Percentiles rank a stretch among this genome's conserved stretches.
phyloP scores from a whole-genome alignment of 164 flowering plant genomes.

The Paratinospora sagittata region DNA sequence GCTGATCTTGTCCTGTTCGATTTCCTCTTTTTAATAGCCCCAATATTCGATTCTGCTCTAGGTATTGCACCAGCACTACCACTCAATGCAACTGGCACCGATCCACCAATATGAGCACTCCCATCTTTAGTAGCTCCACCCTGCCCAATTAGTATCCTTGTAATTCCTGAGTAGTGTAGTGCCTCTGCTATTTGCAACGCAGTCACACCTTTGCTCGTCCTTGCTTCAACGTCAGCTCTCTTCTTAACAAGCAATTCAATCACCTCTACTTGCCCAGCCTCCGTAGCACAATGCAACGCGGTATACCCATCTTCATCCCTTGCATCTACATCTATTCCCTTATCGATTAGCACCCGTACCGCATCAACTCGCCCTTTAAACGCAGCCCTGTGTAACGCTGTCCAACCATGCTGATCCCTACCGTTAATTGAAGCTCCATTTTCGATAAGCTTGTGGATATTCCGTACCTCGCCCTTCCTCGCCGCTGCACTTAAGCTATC shows the following conservation, averaged over 20 bases:
- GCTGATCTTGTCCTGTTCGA: slow-evolving; percentile 14
- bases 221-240: slow-evolving; percentile 55
- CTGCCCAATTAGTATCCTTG: slow-evolving; percentile 30
- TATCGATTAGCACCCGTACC: slow-evolving; percentile 33
- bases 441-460: slow-evolving; percentile 40
- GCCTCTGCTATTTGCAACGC: slow-evolving; percentile 56
- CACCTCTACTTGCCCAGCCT: slow-evolving; percentile 56
- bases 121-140: slow-evolving; percentile 43
- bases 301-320: slow-evolving; percentile 73
- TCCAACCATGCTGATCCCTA: slow-evolving; percentile 69
- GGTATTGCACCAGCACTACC: too few species aligned
- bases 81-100: background rate
- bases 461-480: slow-evolving; percentile 53
- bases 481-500: slow-evolving; percentile 54
- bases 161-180: slow-evolving; percentile 46
- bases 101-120: background rate
- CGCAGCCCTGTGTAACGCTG: slow-evolving; percentile 56
- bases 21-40: slow-evolving; percentile 21
- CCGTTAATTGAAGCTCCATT: slow-evolving; percentile 58
- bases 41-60: slow-evolving; percentile 6
- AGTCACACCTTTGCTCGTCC: slow-evolving; percentile 48
- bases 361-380: slow-evolving; percentile 54
- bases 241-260: slow-evolving; percentile 56
- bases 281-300: slow-evolving; percentile 62
- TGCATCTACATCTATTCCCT: slow-evolving; percentile 46